These are phyloP conservation scores for Myrmaecium sp. DNA, from an alignment of 2,329 filamentous ascomycete species.

Conservation along the genomic window DNA sequence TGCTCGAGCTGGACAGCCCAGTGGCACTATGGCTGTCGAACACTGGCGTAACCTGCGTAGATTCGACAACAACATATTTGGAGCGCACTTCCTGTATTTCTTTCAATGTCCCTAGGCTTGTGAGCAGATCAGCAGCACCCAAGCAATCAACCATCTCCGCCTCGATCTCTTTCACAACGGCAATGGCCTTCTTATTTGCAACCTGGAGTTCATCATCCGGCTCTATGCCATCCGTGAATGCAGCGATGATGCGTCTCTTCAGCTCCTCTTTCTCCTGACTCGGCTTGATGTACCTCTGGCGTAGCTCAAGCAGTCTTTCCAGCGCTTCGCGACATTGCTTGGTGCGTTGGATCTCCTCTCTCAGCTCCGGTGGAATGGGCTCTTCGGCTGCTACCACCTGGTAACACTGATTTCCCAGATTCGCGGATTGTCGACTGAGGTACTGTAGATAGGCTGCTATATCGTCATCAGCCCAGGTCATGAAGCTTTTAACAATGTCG, in stretches of 20 bases:
- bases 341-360: not conserved
- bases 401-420: not conserved
- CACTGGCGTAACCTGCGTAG: constrained; percentile 14
- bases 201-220: constrained; percentile 10
- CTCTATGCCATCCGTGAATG: constrained; percentile 10
- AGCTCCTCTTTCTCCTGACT: constrained; percentile 1
- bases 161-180: constrained; percentile 12
- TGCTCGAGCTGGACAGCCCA: constrained; percentile 6
- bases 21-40: constrained; percentile 6
- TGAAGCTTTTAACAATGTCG: too few relatives aligned
- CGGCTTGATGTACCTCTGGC: constrained; percentile 1
- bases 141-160: constrained; percentile 14
- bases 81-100: constrained; percentile 1
- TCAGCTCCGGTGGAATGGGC: not conserved
- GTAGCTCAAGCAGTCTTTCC: not conserved
- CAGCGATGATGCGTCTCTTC: constrained; percentile 1
- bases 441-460: not conserved
- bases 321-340: not conserved
- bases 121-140: constrained; percentile 11
- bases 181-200: constrained; percentile 11
- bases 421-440: not conserved
- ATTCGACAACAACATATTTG: constrained; percentile 12
- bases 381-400: not conserved
- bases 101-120: constrained; percentile 5
- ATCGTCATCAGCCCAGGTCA: too few relatives aligned